Evolutionary conservation across 1,139 yeast genomes (phyloP).

Genomic region (Candida sanyaensis): DNA sequence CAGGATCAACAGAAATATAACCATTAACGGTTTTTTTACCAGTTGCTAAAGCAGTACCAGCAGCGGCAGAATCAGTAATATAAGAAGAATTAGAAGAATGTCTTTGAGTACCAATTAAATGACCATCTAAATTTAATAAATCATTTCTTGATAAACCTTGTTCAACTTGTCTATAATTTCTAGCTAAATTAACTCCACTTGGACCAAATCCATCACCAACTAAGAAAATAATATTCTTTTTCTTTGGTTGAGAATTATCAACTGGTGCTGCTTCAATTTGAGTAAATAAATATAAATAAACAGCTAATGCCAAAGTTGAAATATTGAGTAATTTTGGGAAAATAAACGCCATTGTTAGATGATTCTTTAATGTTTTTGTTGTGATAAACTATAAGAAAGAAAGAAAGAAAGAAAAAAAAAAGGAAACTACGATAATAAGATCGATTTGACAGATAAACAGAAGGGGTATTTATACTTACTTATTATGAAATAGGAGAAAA

Average conservation of each 20-base stretch:
- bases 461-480: too few relatives aligned
- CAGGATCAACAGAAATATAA: constrained; percentile 76
- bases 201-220: constrained; percentile 95
- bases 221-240: constrained; percentile 73
- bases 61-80: constrained; percentile 91
- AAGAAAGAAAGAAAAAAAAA: not conserved
- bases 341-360: constrained; percentile 10
- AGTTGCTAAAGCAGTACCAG: constrained; percentile 89
- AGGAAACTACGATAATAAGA: too few relatives aligned
- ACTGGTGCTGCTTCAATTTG: constrained; percentile 13
- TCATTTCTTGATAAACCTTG: constrained; percentile 54
- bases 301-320: constrained; percentile 12
- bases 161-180: constrained; percentile 55
- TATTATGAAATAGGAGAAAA: too few relatives aligned
- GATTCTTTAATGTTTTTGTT: not conserved
- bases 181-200: constrained; percentile 68
- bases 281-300: constrained; percentile 12
- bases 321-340: constrained; percentile 12
- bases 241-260: constrained; percentile 16
- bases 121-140: constrained; percentile 59
- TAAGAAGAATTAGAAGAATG: constrained; percentile 72
- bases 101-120: constrained; percentile 75
- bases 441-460: too few relatives aligned
- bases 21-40: constrained; percentile 79
- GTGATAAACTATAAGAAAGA: not conserved